phyloP scores from a whole-genome alignment of 1,284 basidiomycete genomes.

The Boletus smithii region DNA sequence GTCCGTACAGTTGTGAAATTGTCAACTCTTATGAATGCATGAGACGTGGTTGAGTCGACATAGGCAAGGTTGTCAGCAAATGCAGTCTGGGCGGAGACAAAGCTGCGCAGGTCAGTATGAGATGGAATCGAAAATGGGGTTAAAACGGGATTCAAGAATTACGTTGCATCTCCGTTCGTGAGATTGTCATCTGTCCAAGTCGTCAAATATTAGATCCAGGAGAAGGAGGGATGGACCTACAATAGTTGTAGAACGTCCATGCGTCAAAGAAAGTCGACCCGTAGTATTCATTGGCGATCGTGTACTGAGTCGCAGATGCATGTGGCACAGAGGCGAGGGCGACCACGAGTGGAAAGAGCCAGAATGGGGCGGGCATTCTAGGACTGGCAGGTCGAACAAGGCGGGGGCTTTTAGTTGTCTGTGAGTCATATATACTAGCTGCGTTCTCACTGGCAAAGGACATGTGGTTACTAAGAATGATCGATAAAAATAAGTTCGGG shows the following conservation, averaged over 20 bases:
- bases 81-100: conserved; percentile 51
- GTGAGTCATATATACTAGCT: conserved; percentile 12
- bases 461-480: neutral
- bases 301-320: conserved; percentile 36
- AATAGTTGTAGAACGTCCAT: conserved; percentile 53
- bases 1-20: conserved; percentile 51
- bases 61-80: conserved; percentile 54
- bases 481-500: conserved; percentile 5
- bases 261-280: conserved; percentile 53
- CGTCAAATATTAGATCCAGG: neutral
- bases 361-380: conserved; percentile 13
- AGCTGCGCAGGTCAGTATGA: conserved; percentile 37
- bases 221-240: conserved; percentile 32
- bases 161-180: conserved; percentile 68
- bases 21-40: conserved; percentile 73
- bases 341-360: conserved; percentile 7
- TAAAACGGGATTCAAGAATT: conserved; percentile 14
- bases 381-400: neutral
- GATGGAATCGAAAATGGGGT: neutral
- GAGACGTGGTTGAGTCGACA: conserved; percentile 52
- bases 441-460: conserved; percentile 1
- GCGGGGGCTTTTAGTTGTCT: neutral
- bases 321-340: conserved; percentile 9
- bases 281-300: conserved; percentile 45
- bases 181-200: conserved; percentile 55